phyloP scores from a whole-genome alignment of 805 yeast species.

The Yarrowia porcina region DNA sequence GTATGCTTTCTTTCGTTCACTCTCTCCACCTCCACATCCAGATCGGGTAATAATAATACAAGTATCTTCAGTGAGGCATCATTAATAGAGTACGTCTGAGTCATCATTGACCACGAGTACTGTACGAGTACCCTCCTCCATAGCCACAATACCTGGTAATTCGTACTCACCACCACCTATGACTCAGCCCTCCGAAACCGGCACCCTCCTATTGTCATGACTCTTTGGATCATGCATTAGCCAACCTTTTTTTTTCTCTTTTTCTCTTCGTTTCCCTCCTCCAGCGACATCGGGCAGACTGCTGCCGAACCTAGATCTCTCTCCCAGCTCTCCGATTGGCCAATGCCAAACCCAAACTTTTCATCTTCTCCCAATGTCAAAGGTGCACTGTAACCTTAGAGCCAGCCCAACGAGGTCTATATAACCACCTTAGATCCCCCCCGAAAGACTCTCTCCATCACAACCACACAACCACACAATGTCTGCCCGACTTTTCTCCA shows the following conservation, averaged over 20 bases:
- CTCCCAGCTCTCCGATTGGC: not conserved
- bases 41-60: no score
- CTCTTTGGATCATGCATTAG: not conserved
- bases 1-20: no score
- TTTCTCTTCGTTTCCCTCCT: no score
- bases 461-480: not conserved
- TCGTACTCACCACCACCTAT: no score
- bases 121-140: no score
- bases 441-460: not conserved
- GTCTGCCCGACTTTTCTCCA: slow-evolving; percentile 25
- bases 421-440: not conserved
- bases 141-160: no score
- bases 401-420: not conserved
- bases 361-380: not conserved
- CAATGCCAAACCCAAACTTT: not conserved
- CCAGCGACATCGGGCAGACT: slow-evolving; percentile 19
- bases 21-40: no score
- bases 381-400: not conserved
- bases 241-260: not conserved
- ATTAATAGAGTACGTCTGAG: no score
- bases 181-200: not conserved
- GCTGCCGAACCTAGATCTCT: slow-evolving; percentile 17
- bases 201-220: not conserved
- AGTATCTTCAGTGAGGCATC: no score
- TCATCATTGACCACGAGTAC: no score